Evolutionary conservation across 805 yeast genomes (phyloP), one percentile per base, ranked within the genome.

Genomic region (Candida methanosorbosa): DNA sequence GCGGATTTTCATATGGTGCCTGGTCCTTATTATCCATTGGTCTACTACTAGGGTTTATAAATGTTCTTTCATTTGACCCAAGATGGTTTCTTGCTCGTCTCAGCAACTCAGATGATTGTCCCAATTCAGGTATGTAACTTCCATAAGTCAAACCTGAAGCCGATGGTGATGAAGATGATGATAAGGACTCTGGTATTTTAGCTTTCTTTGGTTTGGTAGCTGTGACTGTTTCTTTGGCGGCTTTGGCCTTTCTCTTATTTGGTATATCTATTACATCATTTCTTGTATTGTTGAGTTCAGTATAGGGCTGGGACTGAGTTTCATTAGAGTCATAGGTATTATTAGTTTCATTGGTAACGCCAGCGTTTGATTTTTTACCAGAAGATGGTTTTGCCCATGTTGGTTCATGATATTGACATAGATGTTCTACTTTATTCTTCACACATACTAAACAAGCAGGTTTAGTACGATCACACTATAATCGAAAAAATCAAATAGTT

Each of bases 391-490:
- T 42, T 4, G 49, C 48, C 60, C 59, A 56, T 11, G 42, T 29
- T 3, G 58, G 54, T 23, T 52, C 59, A 21, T 50, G 49, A 33
- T 59, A 59, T 4, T 41, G 34, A 37, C 64, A 59, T 2, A 50
- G 38, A 32, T 54, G 47, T 1, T 51, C 42, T 7, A 49, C 52
- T 27, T 51, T 49, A 33, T 50, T 46, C 31, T 46, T 50, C 30
- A 41, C 48, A 38, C 65, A 59, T 7, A 52, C 56, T 7, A 44
- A 40, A 37, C 65, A 59, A 24, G 46, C 50, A 0, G 65, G 64
- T 37, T 52, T 49, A 9, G 46, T 50, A 18, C 61, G 44, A 30
- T 58, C 65, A 42, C 65, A 59, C 61, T 55, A 24, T 5, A 11
- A 18, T 23, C 11, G n/a, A n/a, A n/a, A 31, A 23, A 23, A 24